These are phyloP conservation scores for Mytilinidion resinicola DNA, from an alignment of 495 filamentous ascomycete species.

Conservation along the genomic window DNA sequence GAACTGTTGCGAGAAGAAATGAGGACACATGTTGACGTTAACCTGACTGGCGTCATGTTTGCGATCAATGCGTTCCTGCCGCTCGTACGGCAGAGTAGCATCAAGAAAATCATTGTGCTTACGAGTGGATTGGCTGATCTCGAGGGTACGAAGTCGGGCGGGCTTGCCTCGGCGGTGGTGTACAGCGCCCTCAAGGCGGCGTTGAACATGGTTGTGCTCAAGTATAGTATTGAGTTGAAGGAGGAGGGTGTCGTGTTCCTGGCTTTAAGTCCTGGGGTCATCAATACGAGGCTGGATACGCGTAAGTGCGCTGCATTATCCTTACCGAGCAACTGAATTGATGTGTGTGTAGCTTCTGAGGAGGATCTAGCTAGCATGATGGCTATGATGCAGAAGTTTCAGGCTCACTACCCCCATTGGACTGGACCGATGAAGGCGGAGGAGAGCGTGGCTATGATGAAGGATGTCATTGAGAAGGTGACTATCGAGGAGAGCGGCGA, in stretches of 20 bases:
- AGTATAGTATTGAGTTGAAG: slow-evolving; percentile 23
- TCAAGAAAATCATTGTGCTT: slow-evolving; percentile 28
- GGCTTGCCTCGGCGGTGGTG: slow-evolving; percentile 6
- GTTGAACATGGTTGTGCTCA: slow-evolving; percentile 25
- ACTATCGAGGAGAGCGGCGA: slow-evolving; percentile 19
- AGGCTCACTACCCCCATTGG: slow-evolving; percentile 23
- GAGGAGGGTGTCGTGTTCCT: slow-evolving; percentile 23
- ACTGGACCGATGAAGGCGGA: slow-evolving; percentile 24
- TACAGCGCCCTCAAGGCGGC: slow-evolving; percentile 28
- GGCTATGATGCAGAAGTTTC: slow-evolving; percentile 13
- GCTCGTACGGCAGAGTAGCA: slow-evolving; percentile 11
- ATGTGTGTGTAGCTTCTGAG: no score
- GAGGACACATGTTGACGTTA: slow-evolving; percentile 10
- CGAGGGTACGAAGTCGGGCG: slow-evolving; percentile 15
- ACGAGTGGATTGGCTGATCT: slow-evolving; percentile 26
- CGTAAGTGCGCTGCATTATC: no score
- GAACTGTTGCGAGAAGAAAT: slow-evolving; percentile 20
- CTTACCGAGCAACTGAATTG: no score
- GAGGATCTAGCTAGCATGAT: no score
- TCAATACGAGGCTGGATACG: slow-evolving; percentile 5
- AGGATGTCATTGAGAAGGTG: slow-evolving; percentile 23
- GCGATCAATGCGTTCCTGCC: slow-evolving; percentile 30
- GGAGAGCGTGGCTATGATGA: slow-evolving; percentile 16
- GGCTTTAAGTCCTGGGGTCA: slow-evolving; percentile 23
- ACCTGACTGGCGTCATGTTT: slow-evolving; percentile 23